These are phyloP conservation scores for Tympanopsis confertula DNA, from an alignment of 2,329 filamentous ascomycete genomes.

Conservation along the genomic window DNA sequence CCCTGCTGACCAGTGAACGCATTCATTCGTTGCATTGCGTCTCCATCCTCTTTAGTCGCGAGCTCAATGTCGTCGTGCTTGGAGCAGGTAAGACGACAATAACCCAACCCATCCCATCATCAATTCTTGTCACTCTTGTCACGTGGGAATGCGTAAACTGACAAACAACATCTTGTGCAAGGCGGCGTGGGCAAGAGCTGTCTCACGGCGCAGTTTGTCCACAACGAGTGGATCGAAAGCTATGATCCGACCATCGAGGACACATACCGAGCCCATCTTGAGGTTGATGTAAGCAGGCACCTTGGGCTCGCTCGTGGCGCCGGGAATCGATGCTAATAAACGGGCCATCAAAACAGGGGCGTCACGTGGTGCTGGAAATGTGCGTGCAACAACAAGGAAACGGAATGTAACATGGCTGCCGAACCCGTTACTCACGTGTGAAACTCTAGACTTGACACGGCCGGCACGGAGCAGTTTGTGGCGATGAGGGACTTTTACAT, in stretches of 20 bases:
- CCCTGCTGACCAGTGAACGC: neutral
- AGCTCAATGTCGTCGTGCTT: conserved; percentile 74
- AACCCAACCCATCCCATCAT: conserved; percentile 1
- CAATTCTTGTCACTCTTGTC: conserved; percentile 6
- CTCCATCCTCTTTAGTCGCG: conserved; percentile 45
- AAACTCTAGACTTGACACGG: conserved; percentile 63
- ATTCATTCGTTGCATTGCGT: conserved; percentile 5
- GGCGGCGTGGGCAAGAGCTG: conserved; percentile 88
- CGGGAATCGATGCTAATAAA: conserved; percentile 10
- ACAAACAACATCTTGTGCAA: conserved; percentile 25
- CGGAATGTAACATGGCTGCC: too few species aligned
- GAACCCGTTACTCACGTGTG: conserved; percentile 11
- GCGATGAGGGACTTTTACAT: conserved; percentile 75
- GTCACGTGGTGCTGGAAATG: conserved; percentile 85
- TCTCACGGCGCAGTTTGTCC: conserved; percentile 71
- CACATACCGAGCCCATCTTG: conserved; percentile 62
- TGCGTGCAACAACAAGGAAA: conserved; percentile 31
- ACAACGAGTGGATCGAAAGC: conserved; percentile 87
- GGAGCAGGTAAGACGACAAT: conserved; percentile 52
- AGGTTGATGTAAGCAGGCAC: conserved; percentile 63
- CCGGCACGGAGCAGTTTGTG: conserved; percentile 83
- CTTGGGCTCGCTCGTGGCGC: conserved; percentile 4
- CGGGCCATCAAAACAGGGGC: conserved; percentile 44
- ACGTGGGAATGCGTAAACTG: conserved; percentile 3
- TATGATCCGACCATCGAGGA: conserved; percentile 73